Percentiles rank a stretch among this genome's conserved stretches.
Conservation (phyloP, 768 basidiomycete genomes). For the Termitomyces sp. region DNA sequence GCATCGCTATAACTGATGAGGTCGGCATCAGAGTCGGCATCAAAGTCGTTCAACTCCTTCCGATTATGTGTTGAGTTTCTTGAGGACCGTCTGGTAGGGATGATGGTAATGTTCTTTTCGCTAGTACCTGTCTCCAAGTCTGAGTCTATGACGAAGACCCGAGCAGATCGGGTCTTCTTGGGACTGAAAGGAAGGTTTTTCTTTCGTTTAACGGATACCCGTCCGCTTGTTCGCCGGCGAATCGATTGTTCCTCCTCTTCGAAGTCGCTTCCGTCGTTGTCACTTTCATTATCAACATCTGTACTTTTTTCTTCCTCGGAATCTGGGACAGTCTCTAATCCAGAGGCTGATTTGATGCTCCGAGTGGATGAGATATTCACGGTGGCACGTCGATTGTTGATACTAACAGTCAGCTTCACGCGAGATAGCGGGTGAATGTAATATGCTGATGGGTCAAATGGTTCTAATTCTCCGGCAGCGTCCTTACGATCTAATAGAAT, state of each 20-base stretch:
- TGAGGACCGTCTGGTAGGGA: constrained; percentile 43
- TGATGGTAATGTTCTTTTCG: constrained; percentile 21
- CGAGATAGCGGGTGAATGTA: constrained; percentile 60
- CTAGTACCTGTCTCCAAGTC: constrained; percentile 23
- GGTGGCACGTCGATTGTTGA: constrained; percentile 20
- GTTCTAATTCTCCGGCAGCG: constrained; percentile 31
- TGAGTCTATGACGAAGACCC: constrained; percentile 28
- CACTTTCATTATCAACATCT: constrained; percentile 20
- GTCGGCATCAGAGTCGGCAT: constrained; percentile 22
- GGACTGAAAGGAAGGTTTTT: constrained; percentile 62
- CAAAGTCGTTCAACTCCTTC: constrained; percentile 28
- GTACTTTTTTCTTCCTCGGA: constrained; percentile 29
- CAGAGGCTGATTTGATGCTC: constrained; percentile 19
- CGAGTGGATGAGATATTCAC: constrained; percentile 21
- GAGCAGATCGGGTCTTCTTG: constrained; percentile 46
- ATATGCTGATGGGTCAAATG: constrained; percentile 57
- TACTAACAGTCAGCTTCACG: constrained; percentile 30
- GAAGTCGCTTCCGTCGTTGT: constrained; percentile 12
- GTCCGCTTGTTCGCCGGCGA: constrained; percentile 16
- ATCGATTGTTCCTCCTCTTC: constrained; percentile 14
- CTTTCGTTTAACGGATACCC: constrained; percentile 16
- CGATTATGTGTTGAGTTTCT: constrained; percentile 46
- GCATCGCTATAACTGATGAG: constrained; percentile 28
- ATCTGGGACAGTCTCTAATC: constrained; percentile 22
- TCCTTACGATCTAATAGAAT: constrained; percentile 40